Conservation (phyloP, 2,329 filamentous ascomycete species). For the Pezicula radicicola region DNA sequence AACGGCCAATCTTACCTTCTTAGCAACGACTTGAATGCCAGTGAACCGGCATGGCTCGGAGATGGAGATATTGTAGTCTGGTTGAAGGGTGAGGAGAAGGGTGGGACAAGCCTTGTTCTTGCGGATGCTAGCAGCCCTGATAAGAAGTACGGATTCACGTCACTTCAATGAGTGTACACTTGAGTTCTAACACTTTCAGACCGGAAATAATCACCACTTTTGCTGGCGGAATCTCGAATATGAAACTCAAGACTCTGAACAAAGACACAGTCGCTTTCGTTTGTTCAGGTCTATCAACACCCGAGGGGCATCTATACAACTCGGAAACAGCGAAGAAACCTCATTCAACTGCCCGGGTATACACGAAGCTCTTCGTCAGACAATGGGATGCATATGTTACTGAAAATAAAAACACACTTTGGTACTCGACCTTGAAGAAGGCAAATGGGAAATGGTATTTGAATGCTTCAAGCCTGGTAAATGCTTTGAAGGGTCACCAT, state of each 20-base stretch:
- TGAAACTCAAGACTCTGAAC: constrained; percentile 53
- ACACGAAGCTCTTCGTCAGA: constrained; percentile 72
- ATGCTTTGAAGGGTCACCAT: constrained; percentile 51
- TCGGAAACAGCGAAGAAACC: constrained; percentile 56
- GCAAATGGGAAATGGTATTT: constrained; percentile 28
- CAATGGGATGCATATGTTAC: constrained; percentile 81
- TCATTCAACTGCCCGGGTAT: constrained; percentile 65
- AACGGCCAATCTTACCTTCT: constrained; percentile 64
- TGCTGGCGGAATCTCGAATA: constrained; percentile 52
- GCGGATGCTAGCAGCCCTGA: constrained; percentile 21
- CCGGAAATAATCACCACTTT: constrained; percentile 45
- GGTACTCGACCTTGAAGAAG: constrained; percentile 60
- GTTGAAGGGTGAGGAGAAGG: constrained; percentile 52
- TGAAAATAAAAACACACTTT: constrained; percentile 68
- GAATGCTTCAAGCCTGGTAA: constrained; percentile 47
- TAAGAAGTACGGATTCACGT: constrained; percentile 14
- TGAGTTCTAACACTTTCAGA: constrained; percentile 23
- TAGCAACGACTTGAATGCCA: constrained; percentile 60
- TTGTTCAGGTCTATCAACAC: constrained; percentile 61
- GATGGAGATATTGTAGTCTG: constrained; percentile 24
- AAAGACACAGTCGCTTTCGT: constrained; percentile 50
- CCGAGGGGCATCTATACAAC: constrained; percentile 68
- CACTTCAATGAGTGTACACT: neutral
- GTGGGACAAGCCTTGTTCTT: constrained; percentile 23
- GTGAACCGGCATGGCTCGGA: constrained; percentile 72